Conservation (phyloP, 2,329 filamentous ascomycete species). For the Aspergillus uvarum region DNA sequence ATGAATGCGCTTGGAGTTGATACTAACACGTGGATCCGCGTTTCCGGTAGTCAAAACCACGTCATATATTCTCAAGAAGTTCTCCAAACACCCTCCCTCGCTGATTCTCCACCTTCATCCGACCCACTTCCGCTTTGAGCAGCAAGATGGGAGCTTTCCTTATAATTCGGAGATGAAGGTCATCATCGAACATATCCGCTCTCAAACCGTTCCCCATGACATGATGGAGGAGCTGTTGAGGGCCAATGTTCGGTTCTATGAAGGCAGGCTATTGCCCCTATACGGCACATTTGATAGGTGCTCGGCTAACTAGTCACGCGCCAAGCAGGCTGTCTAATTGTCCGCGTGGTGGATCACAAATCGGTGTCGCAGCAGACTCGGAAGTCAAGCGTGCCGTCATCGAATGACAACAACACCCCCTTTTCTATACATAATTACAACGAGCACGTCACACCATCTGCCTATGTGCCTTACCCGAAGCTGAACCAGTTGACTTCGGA, state of each 20-base stretch:
- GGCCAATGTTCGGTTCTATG: conserved; percentile 77
- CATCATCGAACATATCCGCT: conserved; percentile 72
- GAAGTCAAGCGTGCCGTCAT: conserved; percentile 53
- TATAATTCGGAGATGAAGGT: conserved; percentile 91
- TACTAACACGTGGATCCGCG: conserved; percentile 21
- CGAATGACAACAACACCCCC: conserved; percentile 62
- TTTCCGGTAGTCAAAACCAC: conserved; percentile 64
- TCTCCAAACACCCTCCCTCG: conserved; percentile 70
- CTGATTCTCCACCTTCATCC: conserved; percentile 82
- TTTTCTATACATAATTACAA: conserved; percentile 94
- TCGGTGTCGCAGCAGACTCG: conserved; percentile 61
- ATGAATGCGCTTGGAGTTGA: not conserved
- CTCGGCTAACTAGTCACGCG: conserved; percentile 10
- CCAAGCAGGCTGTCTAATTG: conserved; percentile 72
- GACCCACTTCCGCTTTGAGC: conserved; percentile 86
- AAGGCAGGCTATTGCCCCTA: conserved; percentile 54
- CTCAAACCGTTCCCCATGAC: conserved; percentile 82
- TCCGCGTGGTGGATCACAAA: conserved; percentile 88
- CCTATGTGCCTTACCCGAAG: conserved; percentile 72
- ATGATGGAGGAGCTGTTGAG: conserved; percentile 75
- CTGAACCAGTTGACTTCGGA: conserved; percentile 38
- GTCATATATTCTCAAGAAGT: conserved; percentile 79
- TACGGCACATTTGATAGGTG: not conserved
- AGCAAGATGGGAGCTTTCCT: conserved; percentile 86
- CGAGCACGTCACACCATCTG: conserved; percentile 83